Conservation (phyloP, 805 yeast genomes). For the Metschnikowia arizonensis region DNA sequence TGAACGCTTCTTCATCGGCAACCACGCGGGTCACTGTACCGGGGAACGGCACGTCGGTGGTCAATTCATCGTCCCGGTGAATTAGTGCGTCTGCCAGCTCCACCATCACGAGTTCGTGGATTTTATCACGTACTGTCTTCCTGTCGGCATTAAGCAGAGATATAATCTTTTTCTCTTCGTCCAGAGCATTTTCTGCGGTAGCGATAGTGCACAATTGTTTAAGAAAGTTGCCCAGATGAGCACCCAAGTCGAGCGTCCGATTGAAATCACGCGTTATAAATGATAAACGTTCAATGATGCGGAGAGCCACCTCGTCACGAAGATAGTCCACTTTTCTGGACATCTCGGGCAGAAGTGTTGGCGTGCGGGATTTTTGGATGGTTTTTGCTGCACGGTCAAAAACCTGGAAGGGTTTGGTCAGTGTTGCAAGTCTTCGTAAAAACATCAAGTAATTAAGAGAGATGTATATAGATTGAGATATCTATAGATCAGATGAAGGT, state of each 20-base stretch:
- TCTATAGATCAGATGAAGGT: not conserved
- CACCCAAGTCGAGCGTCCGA: conserved; percentile 66
- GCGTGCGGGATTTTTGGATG: conserved; percentile 56
- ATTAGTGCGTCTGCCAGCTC: conserved; percentile 58
- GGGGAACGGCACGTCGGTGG: conserved; percentile 39
- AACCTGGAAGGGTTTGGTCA: conserved; percentile 30
- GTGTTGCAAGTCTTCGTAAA: conserved; percentile 10
- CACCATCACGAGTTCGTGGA: conserved; percentile 57
- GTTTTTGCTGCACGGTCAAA: conserved; percentile 63
- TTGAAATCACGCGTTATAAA: conserved; percentile 64
- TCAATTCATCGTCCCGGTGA: conserved; percentile 43
- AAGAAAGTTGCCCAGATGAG: conserved; percentile 63
- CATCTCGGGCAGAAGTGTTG: conserved; percentile 37
- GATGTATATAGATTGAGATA: not conserved
- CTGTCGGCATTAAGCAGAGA: conserved; percentile 50
- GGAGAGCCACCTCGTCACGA: conserved; percentile 66
- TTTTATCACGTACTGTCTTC: conserved; percentile 46
- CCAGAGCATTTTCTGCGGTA: conserved; percentile 20
- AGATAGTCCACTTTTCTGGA: conserved; percentile 65
- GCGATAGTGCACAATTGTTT: conserved; percentile 33
- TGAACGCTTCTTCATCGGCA: conserved; percentile 65
- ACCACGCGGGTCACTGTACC: conserved; percentile 48
- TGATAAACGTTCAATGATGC: conserved; percentile 71
- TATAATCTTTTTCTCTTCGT: conserved; percentile 36
- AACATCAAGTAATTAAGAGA: not conserved